These are phyloP conservation scores for Mucor lusitanicus DNA, from an alignment of 371 early-diverging fungal genomes.

Conservation along the genomic window DNA sequence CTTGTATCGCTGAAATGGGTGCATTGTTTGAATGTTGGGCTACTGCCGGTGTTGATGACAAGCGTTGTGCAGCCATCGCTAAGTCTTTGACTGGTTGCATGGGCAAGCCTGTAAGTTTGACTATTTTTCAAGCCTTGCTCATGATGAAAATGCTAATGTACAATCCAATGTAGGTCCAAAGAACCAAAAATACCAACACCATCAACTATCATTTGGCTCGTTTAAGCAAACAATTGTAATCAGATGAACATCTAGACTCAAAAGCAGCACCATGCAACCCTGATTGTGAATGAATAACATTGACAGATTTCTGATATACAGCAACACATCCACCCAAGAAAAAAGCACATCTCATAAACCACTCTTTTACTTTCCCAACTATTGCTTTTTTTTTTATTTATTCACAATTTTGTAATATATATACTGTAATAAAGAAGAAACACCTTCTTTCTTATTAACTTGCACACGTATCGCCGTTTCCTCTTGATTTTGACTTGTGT, in stretches of 20 bases:
- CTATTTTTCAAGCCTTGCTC: neutral
- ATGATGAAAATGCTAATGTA: neutral
- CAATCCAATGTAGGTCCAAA: conserved; percentile 43
- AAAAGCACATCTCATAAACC: neutral
- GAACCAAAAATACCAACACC: conserved; percentile 56
- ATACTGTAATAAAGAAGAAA: neutral
- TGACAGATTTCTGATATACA: neutral
- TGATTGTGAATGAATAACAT: neutral
- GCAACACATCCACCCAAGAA: neutral
- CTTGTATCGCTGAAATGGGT: conserved; percentile 68
- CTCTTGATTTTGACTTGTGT: neutral
- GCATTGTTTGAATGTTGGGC: conserved; percentile 72
- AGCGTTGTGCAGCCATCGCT: conserved; percentile 56
- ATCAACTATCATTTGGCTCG: conserved; percentile 71
- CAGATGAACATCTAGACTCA: neutral
- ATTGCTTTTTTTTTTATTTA: neutral
- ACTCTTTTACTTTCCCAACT: neutral
- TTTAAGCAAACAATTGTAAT: conserved; percentile 65
- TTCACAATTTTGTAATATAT: conserved; percentile 6
- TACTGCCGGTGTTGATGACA: conserved; percentile 59
- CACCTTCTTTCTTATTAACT: neutral
- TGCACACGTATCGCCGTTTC: neutral
- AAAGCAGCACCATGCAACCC: neutral
- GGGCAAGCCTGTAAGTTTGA: conserved; percentile 58
- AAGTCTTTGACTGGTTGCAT: conserved; percentile 64